Evolutionary conservation across 2,329 filamentous ascomycete genomes (phyloP).

Genomic region (Diaporthe ilicicola): DNA sequence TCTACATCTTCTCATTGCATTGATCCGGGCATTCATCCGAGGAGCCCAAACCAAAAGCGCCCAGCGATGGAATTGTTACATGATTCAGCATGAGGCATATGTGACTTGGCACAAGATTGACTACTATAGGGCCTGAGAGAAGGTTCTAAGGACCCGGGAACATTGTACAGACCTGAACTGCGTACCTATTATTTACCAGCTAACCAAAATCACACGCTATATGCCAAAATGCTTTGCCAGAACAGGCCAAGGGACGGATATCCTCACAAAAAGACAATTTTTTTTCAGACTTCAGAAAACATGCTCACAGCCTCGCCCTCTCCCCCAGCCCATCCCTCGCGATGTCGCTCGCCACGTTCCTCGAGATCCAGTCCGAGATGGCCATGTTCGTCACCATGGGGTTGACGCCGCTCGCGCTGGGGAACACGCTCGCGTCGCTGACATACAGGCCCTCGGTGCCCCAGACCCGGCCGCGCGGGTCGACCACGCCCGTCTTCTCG

Average conservation of each 20-base stretch:
- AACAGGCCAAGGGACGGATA: neutral
- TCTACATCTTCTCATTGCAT: too few species aligned
- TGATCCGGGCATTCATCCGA: too few species aligned
- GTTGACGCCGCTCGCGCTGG: constrained; percentile 76
- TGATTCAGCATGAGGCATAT: too few species aligned
- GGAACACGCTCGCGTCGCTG: constrained; percentile 76
- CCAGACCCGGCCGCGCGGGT: constrained; percentile 67
- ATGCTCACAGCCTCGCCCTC: constrained; percentile 1
- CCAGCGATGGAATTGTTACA: too few species aligned
- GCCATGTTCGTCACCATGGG: constrained; percentile 80
- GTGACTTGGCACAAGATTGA: too few species aligned
- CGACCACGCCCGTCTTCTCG: constrained; percentile 60
- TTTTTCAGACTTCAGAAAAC: neutral
- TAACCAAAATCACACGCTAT: neutral
- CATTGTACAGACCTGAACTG: too few species aligned
- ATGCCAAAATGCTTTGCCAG: constrained; percentile 1
- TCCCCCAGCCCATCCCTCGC: constrained; percentile 25
- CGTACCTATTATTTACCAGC: too few species aligned
- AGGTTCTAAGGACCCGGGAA: too few species aligned
- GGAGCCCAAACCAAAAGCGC: too few species aligned
- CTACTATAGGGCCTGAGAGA: too few species aligned
- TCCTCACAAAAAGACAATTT: neutral
- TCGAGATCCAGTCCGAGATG: constrained; percentile 68
- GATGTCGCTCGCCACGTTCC: constrained; percentile 58
- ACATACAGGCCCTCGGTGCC: constrained; percentile 70